These are phyloP conservation scores for Elasticomyces elasticus DNA, from an alignment of 495 filamentous ascomycete genomes.

Conservation along the genomic window DNA sequence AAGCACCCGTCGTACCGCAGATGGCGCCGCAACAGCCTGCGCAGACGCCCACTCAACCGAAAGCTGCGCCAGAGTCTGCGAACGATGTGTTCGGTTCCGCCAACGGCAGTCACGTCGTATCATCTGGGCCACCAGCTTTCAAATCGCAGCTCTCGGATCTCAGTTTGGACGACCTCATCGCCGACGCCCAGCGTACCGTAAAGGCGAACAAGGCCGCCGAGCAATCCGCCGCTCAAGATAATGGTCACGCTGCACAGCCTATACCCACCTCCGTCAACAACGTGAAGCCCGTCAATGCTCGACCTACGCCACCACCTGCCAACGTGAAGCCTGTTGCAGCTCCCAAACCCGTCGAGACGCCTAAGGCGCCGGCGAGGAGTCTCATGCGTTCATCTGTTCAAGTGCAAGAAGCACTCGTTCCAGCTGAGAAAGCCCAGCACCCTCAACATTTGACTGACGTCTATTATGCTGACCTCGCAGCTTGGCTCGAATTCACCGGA, in stretches of 20 bases:
- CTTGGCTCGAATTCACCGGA: constrained; percentile 53
- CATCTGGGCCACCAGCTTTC: neutral
- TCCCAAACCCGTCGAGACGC: neutral
- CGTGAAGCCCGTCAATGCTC: constrained; percentile 1
- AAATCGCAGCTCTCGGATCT: constrained; percentile 2
- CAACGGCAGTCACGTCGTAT: neutral
- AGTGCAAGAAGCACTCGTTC: neutral
- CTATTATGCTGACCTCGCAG: constrained; percentile 39
- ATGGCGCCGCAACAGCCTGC: neutral
- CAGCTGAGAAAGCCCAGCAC: neutral
- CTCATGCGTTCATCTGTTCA: neutral
- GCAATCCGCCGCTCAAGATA: neutral
- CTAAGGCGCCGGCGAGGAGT: neutral
- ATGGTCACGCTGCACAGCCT: neutral
- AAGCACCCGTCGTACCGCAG: neutral
- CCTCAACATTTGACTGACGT: constrained; percentile 9
- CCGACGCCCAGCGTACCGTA: constrained; percentile 11
- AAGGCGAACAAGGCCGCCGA: constrained; percentile 12
- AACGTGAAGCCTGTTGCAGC: neutral
- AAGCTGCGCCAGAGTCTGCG: neutral
- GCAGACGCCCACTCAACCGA: neutral
- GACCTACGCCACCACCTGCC: too few relatives aligned
- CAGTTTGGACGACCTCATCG: constrained; percentile 6
- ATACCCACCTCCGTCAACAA: neutral
- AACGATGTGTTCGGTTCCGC: neutral